These are phyloP conservation scores for Xylariaceae sp. DNA, from an alignment of 2,329 filamentous ascomycete species.

Conservation along the genomic window DNA sequence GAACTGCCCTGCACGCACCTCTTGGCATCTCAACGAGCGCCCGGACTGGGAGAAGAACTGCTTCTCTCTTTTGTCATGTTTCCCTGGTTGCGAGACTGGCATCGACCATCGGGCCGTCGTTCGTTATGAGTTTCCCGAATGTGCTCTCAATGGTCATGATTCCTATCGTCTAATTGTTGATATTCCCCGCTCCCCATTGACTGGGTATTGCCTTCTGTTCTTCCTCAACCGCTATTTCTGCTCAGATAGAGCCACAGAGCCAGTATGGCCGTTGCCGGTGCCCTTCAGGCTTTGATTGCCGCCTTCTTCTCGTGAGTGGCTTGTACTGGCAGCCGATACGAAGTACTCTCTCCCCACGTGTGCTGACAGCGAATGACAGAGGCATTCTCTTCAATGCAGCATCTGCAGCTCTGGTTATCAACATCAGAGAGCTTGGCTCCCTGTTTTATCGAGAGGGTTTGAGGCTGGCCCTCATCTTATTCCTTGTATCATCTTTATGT, in stretches of 20 bases:
- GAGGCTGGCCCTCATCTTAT: constrained; percentile 59
- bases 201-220: constrained; percentile 13
- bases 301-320: constrained; percentile 51
- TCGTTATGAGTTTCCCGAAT: constrained; percentile 10
- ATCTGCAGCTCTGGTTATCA: constrained; percentile 41
- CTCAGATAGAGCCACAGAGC: no score
- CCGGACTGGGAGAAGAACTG: no score
- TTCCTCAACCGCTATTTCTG: constrained; percentile 13
- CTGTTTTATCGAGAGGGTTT: constrained; percentile 50
- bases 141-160: no score
- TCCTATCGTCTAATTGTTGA: constrained; percentile 10
- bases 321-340: background rate
- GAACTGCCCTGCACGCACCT: no score
- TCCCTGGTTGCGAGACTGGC: no score
- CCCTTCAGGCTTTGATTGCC: constrained; percentile 45
- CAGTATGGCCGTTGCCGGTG: constrained; percentile 40
- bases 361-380: constrained; percentile 33
- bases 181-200: constrained; percentile 8
- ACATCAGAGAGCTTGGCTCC: constrained; percentile 42
- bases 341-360: background rate
- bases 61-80: no score
- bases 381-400: constrained; percentile 51
- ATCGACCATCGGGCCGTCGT: constrained; percentile 6
- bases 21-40: no score
- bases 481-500: constrained; percentile 45